Evolutionary conservation across 163 green algal species (phyloP).

Genomic region (Scenedesmus sp.): DNA sequence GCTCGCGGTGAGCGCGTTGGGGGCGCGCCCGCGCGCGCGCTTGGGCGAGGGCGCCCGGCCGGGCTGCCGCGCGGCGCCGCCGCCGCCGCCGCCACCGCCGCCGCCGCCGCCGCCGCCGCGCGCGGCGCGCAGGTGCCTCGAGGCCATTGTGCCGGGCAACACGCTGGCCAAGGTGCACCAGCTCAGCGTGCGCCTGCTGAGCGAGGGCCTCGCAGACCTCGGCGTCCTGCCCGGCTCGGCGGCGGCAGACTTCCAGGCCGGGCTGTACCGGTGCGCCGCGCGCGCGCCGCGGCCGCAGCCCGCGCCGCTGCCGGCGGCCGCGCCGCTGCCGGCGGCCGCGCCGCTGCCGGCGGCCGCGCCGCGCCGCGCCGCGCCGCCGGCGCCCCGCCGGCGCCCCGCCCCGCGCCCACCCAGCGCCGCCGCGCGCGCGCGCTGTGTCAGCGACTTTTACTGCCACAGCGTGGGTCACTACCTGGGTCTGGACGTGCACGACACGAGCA

Average conservation of each 20-base stretch:
- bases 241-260: conserved; percentile 42
- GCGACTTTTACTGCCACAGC: conserved; percentile 65
- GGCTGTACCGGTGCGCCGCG: conserved; percentile 36
- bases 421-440: background rate
- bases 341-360: too few species aligned
- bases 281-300: background rate
- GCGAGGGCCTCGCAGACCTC: conserved; percentile 68
- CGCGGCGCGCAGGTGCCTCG: conserved; percentile 37
- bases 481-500: conserved; percentile 85
- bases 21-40: too few species aligned
- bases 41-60: too few species aligned
- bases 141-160: conserved; percentile 26
- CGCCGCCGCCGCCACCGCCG: too few species aligned
- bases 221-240: conserved; percentile 42
- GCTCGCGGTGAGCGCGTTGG: conserved; percentile 65
- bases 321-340: background rate
- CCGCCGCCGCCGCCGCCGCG: too few species aligned
- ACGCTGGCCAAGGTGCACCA: conserved; percentile 35
- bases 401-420: too few species aligned
- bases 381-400: too few species aligned
- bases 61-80: too few species aligned
- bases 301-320: background rate
- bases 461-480: conserved; percentile 86
- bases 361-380: too few species aligned
- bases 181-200: conserved; percentile 36